A percentile compares a stretch with the other conserved stretches of the same genome.
phyloP scores from a whole-genome alignment of 805 yeast genomes.

The Yueomyces sinensis region DNA sequence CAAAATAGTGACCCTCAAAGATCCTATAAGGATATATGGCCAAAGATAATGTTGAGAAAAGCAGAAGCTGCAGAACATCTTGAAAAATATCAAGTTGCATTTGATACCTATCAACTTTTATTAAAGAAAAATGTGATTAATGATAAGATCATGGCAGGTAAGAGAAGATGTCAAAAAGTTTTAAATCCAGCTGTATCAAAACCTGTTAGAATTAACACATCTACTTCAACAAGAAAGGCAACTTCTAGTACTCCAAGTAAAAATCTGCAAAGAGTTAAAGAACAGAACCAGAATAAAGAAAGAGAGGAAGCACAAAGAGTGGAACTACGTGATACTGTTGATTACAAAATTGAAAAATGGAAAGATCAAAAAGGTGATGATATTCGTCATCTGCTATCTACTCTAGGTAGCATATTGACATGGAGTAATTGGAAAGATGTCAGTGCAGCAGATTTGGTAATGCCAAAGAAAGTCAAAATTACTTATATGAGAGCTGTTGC shows the following conservation, averaged over 20 bases:
- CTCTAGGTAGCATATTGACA: slow-evolving; percentile 57
- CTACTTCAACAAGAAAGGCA: not conserved
- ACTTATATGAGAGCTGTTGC: slow-evolving; percentile 84
- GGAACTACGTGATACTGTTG: slow-evolving; percentile 50
- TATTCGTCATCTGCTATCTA: slow-evolving; percentile 60
- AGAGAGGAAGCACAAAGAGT: slow-evolving; percentile 47
- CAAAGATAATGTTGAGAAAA: slow-evolving; percentile 50
- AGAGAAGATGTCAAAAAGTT: slow-evolving; percentile 58
- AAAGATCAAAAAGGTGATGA: slow-evolving; percentile 65
- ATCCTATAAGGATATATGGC: slow-evolving; percentile 48
- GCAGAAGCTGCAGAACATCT: slow-evolving; percentile 79
- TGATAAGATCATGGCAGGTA: slow-evolving; percentile 62
- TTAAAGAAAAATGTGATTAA: slow-evolving; percentile 57
- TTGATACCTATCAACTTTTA: slow-evolving; percentile 45
- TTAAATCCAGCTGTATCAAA: slow-evolving; percentile 35
- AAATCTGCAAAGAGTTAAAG: slow-evolving; percentile 40
- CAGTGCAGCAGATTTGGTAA: slow-evolving; percentile 59
- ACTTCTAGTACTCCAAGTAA: slow-evolving; percentile 5
- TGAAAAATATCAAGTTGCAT: slow-evolving; percentile 57
- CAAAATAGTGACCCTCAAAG: slow-evolving; percentile 14
- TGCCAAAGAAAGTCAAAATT: slow-evolving; percentile 82
- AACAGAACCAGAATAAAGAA: slow-evolving; percentile 29
- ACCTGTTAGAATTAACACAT: slow-evolving; percentile 4
- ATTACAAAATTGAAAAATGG: slow-evolving; percentile 46
- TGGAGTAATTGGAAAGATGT: slow-evolving; percentile 60